Percentiles rank a stretch among this genome's conserved stretches.
Evolutionary conservation across 1,284 basidiomycete species (phyloP).

Genomic region (Termitomyces sp.): DNA sequence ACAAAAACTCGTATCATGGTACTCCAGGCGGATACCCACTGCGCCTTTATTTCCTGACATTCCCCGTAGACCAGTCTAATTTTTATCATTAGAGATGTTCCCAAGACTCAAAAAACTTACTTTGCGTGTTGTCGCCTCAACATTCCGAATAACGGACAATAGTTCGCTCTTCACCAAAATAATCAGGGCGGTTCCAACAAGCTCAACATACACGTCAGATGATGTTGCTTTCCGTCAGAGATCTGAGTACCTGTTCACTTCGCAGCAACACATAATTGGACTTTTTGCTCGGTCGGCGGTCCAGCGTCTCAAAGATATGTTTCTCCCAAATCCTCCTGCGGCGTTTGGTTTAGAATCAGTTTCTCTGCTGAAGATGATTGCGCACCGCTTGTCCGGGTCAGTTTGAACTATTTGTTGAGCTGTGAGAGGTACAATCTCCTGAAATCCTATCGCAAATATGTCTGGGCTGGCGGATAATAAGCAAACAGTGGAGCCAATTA

Average conservation of each 20-base stretch:
- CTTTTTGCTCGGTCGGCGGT: slow-evolving; percentile 60
- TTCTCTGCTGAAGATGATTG: slow-evolving; percentile 1
- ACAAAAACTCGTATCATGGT: slow-evolving; percentile 88
- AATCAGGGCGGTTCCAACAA: slow-evolving; percentile 92
- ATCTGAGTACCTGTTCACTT: slow-evolving; percentile 73
- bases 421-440: slow-evolving; percentile 96
- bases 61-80: slow-evolving; percentile 84
- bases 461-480: slow-evolving; percentile 60
- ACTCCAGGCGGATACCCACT: slow-evolving; percentile 88
- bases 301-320: slow-evolving; percentile 76
- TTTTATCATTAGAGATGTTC: not conserved
- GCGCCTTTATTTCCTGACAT: slow-evolving; percentile 98
- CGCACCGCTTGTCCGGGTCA: slow-evolving; percentile 87
- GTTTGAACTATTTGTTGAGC: slow-evolving; percentile 96
- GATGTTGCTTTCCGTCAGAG: not conserved
- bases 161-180: slow-evolving; percentile 79
- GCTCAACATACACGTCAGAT: slow-evolving; percentile 36
- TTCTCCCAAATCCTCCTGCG: slow-evolving; percentile 82
- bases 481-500: not conserved
- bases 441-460: slow-evolving; percentile 89
- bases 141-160: slow-evolving; percentile 77
- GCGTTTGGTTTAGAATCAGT: not conserved
- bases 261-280: slow-evolving; percentile 82
- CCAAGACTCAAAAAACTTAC: slow-evolving; percentile 34
- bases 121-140: slow-evolving; percentile 91